phyloP scores from a whole-genome alignment of 129 eudicot genomes.

The Rutidosis leptorrhynchoides region DNA sequence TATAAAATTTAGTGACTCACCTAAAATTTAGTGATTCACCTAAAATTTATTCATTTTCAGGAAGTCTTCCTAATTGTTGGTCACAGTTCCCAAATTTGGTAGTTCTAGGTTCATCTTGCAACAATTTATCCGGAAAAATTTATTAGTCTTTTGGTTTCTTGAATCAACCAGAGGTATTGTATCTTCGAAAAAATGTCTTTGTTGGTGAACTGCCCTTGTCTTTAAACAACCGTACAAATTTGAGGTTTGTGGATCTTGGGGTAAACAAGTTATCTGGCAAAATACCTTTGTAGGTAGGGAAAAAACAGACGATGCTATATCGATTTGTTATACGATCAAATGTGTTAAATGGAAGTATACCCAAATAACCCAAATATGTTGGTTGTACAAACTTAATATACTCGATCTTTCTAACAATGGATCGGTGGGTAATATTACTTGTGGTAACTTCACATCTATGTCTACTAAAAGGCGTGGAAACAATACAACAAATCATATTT shows the following conservation, averaged over 20 bases:
- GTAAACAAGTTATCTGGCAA: slow-evolving; percentile 26
- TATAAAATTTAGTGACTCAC: slow-evolving; percentile 13
- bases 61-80: slow-evolving; percentile 27
- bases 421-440: no score
- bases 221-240: slow-evolving; percentile 3
- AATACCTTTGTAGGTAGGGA: slow-evolving; percentile 31
- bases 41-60: slow-evolving; percentile 16
- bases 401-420: slow-evolving; percentile 37
- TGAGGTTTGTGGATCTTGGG: slow-evolving; percentile 24
- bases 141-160: slow-evolving; percentile 19
- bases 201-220: slow-evolving; percentile 26
- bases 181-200: slow-evolving; percentile 19
- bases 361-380: slow-evolving; percentile 24
- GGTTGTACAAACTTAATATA: slow-evolving; percentile 10
- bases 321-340: slow-evolving; percentile 25
- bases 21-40: slow-evolving; percentile 13
- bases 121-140: slow-evolving; percentile 21
- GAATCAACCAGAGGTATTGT: background rate
- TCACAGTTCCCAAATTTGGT: no score
- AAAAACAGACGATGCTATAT: background rate
- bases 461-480: background rate
- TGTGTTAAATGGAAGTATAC: slow-evolving; percentile 22
- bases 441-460: no score
- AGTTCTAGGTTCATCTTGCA: slow-evolving; percentile 21
- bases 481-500: background rate